Conservation (phyloP, 306 rosid genomes). For the Cyclanthera cordifolia region DNA sequence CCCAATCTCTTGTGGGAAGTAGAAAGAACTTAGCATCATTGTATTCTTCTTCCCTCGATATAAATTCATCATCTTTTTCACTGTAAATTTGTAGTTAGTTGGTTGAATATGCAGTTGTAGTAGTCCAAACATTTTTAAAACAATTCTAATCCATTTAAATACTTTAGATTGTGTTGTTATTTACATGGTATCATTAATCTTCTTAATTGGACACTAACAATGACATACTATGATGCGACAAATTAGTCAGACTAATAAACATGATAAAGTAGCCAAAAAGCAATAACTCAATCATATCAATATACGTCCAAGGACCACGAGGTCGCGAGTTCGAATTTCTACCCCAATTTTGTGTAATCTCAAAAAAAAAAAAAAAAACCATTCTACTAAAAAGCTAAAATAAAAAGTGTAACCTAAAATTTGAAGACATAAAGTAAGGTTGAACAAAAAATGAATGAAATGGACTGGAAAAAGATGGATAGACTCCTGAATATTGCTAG, state of each 20-base stretch:
- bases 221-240: neutral
- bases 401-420: neutral
- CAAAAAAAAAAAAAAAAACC: too few species aligned
- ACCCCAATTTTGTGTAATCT: too few species aligned
- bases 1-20: neutral
- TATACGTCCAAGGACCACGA: too few species aligned
- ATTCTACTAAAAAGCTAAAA: too few species aligned
- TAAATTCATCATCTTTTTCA: constrained; percentile 5
- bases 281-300: too few species aligned
- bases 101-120: neutral
- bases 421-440: neutral
- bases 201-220: neutral
- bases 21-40: neutral
- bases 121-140: neutral
- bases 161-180: neutral
- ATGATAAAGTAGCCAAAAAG: neutral
- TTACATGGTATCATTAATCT: neutral
- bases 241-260: neutral
- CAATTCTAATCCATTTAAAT: neutral
- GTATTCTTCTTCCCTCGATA: neutral
- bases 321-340: too few species aligned
- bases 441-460: too few species aligned
- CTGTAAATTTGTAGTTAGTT: neutral
- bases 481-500: too few species aligned
- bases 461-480: too few species aligned